These are phyloP conservation scores for Echria macrotheca DNA, from an alignment of 495 filamentous ascomycete species.

Conservation along the genomic window DNA sequence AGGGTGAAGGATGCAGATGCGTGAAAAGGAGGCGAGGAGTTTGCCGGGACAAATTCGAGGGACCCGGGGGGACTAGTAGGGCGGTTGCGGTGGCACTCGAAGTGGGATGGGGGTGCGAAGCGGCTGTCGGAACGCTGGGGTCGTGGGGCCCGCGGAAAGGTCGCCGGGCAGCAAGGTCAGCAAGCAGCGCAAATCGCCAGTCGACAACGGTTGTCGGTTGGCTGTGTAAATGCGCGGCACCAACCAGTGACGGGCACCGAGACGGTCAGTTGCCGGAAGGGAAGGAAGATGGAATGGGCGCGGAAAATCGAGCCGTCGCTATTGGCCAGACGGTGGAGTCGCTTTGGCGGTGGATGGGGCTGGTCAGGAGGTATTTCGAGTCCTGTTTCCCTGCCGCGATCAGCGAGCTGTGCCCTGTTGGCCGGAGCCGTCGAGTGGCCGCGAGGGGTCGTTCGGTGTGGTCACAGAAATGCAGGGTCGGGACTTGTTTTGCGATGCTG, in stretches of 20 bases:
- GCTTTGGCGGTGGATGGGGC: constrained; percentile 8
- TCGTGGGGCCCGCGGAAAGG: constrained; percentile 7
- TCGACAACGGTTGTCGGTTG: constrained; percentile 1
- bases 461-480: constrained; percentile 16
- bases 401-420: constrained; percentile 28
- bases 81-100: neutral
- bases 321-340: constrained; percentile 7
- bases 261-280: constrained; percentile 4
- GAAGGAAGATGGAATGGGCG: constrained; percentile 5
- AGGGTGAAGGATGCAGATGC: neutral
- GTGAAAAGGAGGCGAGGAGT: neutral
- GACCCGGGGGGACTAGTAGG: neutral
- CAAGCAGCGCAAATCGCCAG: neutral
- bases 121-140: neutral
- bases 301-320: constrained; percentile 4
- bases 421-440: constrained; percentile 13
- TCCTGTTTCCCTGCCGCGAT: constrained; percentile 30
- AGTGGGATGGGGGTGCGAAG: neutral
- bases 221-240: neutral
- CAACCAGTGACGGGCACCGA: neutral
- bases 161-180: constrained; percentile 2
- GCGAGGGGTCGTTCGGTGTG: constrained; percentile 15
- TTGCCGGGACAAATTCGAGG: neutral
- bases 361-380: constrained; percentile 21
- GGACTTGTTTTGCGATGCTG: constrained; percentile 19